Base-by-base conservation (phyloP, 1,139 yeast genomes). In the Debaryomyces udenii region DNA sequence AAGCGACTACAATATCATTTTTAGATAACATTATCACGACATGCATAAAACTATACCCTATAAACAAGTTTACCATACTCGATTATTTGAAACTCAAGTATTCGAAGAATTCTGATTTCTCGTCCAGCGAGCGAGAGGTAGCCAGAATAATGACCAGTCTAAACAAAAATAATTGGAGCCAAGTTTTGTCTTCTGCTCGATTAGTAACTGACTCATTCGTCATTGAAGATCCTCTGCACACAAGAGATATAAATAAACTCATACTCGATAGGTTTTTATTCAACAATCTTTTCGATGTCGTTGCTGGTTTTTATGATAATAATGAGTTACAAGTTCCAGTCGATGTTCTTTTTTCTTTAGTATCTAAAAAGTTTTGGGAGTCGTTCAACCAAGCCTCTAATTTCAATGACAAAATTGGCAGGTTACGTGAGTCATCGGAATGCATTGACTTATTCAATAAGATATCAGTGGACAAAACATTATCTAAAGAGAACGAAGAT, bases 341-440 rank as follows among this genome's bases (percentile, higher is more conserved):
- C 6, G 24, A 60, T 3, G 42, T 40, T 2, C 51, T 58, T 9
- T 60, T 52, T 31, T 52, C 55, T 4, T 46, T 65, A 11, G 46
- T 65, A 1, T 31, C 53, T 15, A 60, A 68, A 30, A 69, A 75
- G 50, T 78, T 80, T 43, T 82, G 87, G 87, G 70, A 65, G 16
- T 71, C 73, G 33, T 76, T 77, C 50, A 71, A 76, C 43, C 60
- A 59, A 20, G 80, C 87, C 0, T 57, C 73, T 0, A 76, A 68
- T 47, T 72, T 83, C 15, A 74, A 78, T 42, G 75, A 70, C 7
- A 61, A 62, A 7, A 61, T 68, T 27, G 84, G 83, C 0, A 71
- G 67, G 28, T 58, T 81, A 41, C 59, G 59, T 32, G 64, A 70
- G 28, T 76, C 81, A 0, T 47, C 55, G 2, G 64, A 63, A 24